Evolutionary conservation across 2,329 filamentous ascomycete genomes (phyloP).

Genomic region (Cladosporium sp.): DNA sequence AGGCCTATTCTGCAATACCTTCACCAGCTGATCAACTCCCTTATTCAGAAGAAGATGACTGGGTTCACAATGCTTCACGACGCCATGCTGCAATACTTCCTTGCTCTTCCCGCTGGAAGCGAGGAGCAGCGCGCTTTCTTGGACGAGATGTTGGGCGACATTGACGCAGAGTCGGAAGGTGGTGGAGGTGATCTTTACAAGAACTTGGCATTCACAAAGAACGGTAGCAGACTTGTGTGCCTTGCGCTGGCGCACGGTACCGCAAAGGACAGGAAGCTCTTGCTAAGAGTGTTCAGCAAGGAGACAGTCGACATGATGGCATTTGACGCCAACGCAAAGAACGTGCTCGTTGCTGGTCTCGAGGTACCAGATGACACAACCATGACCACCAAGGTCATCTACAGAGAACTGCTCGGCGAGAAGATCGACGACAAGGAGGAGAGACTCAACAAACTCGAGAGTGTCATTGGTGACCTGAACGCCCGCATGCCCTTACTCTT

Average conservation of each 20-base stretch:
- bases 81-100: constrained; percentile 95
- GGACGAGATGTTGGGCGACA: constrained; percentile 87
- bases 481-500: constrained; percentile 72
- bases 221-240: constrained; percentile 78
- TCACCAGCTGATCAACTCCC: constrained; percentile 81
- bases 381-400: constrained; percentile 79
- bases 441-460: constrained; percentile 57
- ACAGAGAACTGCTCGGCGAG: constrained; percentile 78
- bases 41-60: constrained; percentile 94
- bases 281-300: constrained; percentile 79
- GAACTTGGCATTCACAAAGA: constrained; percentile 94
- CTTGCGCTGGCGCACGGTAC: constrained; percentile 79
- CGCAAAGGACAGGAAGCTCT: constrained; percentile 89
- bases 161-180: constrained; percentile 55
- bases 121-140: constrained; percentile 85
- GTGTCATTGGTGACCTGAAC: constrained; percentile 67
- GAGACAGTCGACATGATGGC: constrained; percentile 86
- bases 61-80: constrained; percentile 98
- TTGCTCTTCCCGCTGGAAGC: constrained; percentile 72
- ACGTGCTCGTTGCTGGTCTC: constrained; percentile 79
- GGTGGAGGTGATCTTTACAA: constrained; percentile 81
- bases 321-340: constrained; percentile 73
- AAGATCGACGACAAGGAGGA: constrained; percentile 50
- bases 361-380: constrained; percentile 96
- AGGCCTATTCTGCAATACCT: constrained; percentile 83